A percentile compares a stretch with the other conserved stretches of the same genome.
phyloP scores from a whole-genome alignment of 2,329 filamentous ascomycete genomes.

The Aspergillus vadensis region DNA sequence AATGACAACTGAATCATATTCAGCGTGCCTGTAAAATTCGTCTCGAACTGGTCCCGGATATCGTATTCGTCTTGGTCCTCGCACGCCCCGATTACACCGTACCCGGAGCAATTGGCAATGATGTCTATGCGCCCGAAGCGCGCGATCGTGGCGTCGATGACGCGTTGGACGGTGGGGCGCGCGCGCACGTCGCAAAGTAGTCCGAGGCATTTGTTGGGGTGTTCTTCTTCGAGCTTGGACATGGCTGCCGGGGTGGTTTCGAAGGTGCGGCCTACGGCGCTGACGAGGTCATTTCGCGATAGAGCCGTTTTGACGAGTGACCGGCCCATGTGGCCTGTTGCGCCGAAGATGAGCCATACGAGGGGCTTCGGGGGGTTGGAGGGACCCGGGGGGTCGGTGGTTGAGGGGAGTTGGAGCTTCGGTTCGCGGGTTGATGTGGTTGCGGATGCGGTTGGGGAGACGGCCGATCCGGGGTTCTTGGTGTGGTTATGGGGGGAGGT shows the following conservation, averaged over 20 bases:
- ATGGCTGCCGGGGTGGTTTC: constrained; percentile 75
- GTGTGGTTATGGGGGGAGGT: background rate
- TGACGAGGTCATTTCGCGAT: constrained; percentile 77
- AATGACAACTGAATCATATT: constrained; percentile 89
- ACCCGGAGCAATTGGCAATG: constrained; percentile 90
- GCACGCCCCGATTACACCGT: constrained; percentile 91
- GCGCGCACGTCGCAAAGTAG: constrained; percentile 89
- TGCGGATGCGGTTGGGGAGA: constrained; percentile 13
- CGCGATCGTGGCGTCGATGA: constrained; percentile 69
- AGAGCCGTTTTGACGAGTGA: constrained; percentile 83
- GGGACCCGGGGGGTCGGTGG: constrained; percentile 79
- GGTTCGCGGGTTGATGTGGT: constrained; percentile 34
- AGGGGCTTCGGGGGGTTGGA: constrained; percentile 71
- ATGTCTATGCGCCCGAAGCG: constrained; percentile 83
- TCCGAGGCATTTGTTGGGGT: constrained; percentile 62
- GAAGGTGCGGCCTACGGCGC: constrained; percentile 79
- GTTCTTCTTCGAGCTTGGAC: constrained; percentile 66
- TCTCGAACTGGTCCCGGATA: constrained; percentile 93
- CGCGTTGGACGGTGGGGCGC: constrained; percentile 71
- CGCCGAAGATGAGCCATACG: constrained; percentile 93
- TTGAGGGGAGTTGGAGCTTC: constrained; percentile 69
- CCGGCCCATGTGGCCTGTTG: constrained; percentile 94
- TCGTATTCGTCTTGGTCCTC: constrained; percentile 97
- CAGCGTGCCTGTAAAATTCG: constrained; percentile 93
- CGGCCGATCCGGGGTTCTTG: background rate